Percentiles rank a stretch among this genome's conserved stretches.
Conservation (phyloP, 1,284 basidiomycete genomes). For the Lentinula novae-zelandiae region DNA sequence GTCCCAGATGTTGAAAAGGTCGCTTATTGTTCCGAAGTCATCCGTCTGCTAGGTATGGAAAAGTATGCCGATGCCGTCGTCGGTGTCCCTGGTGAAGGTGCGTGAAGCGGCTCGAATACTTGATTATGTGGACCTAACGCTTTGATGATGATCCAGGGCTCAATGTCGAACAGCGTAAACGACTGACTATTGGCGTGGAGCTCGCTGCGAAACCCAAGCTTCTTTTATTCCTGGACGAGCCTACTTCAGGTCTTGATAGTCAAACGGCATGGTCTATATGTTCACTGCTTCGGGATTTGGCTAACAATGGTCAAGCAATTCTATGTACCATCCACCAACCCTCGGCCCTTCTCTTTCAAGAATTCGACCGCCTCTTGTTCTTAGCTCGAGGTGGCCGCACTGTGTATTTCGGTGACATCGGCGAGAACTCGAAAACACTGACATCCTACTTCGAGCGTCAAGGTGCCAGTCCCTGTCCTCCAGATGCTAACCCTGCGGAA, state of each 20-base stretch:
- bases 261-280: conserved; percentile 58
- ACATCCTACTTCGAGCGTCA: conserved; percentile 50
- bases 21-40: conserved; percentile 66
- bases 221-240: conserved; percentile 65
- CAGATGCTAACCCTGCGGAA: conserved; percentile 23
- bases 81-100: conserved; percentile 55
- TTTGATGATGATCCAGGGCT: conserved; percentile 13
- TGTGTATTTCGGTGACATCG: conserved; percentile 57
- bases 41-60: conserved; percentile 64
- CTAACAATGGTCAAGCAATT: conserved; percentile 61
- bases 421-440: conserved; percentile 38
- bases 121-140: neutral
- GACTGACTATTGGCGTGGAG: conserved; percentile 40
- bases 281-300: conserved; percentile 39
- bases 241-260: conserved; percentile 64
- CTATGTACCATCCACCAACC: conserved; percentile 64
- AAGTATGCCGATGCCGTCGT: conserved; percentile 64
- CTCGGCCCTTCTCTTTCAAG: conserved; percentile 46
- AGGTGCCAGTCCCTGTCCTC: conserved; percentile 30
- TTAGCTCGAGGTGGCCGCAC: conserved; percentile 46
- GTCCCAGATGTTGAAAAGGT: conserved; percentile 58
- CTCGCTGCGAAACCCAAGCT: conserved; percentile 40
- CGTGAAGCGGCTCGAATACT: conserved; percentile 13
- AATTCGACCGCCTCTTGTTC: conserved; percentile 49
- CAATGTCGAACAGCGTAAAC: conserved; percentile 60